phyloP scores from a whole-genome alignment of 345 rosid genomes.

The Acer campestre region DNA sequence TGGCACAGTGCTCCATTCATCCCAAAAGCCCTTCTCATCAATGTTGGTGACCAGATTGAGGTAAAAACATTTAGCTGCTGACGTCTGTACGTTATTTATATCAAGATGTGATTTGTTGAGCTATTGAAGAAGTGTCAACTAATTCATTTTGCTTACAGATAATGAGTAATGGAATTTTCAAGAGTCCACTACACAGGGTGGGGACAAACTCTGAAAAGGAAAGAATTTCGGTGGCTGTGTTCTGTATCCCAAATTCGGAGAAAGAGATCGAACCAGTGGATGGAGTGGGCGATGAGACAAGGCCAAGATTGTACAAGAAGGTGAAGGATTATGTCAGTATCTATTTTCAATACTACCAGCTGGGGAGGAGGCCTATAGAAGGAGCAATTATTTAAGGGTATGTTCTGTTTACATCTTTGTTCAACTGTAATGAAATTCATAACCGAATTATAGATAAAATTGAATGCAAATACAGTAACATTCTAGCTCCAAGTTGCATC shows the following conservation, averaged over 20 bases:
- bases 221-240: constrained; percentile 54
- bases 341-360: constrained; percentile 44
- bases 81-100: not conserved
- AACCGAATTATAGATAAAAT: too few species aligned
- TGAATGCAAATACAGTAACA: too few species aligned
- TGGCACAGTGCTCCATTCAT: constrained; percentile 53
- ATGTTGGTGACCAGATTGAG: constrained; percentile 58
- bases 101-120: not conserved
- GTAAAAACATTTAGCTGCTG: constrained; percentile 16
- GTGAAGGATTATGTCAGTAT: constrained; percentile 47
- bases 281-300: constrained; percentile 33
- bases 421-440: too few species aligned
- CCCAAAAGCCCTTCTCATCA: constrained; percentile 50
- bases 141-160: constrained; percentile 28
- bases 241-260: constrained; percentile 43
- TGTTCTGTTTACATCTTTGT: not conserved
- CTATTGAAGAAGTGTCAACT: too few species aligned
- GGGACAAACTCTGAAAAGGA: constrained; percentile 48
- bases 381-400: constrained; percentile 36
- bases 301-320: constrained; percentile 54
- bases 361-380: constrained; percentile 53
- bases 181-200: constrained; percentile 54
- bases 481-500: too few species aligned
- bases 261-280: constrained; percentile 38
- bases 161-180: constrained; percentile 66